These are phyloP conservation scores for Bruguiera parviflora DNA, from an alignment of 345 rosid genomes.

Conservation along the genomic window DNA sequence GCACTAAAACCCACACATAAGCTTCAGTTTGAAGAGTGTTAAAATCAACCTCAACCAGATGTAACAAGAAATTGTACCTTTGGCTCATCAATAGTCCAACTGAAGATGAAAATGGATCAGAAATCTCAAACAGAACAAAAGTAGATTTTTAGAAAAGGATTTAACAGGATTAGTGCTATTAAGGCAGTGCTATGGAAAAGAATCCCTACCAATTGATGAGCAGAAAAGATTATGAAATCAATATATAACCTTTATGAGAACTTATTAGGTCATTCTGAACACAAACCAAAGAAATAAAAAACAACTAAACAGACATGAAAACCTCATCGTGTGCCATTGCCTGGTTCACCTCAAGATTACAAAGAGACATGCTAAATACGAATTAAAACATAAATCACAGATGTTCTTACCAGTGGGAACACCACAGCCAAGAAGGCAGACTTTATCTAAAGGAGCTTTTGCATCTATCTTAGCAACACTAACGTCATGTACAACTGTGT, in stretches of 20 bases:
- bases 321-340: too few relatives aligned
- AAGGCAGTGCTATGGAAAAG: too few relatives aligned
- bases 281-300: background rate
- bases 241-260: background rate
- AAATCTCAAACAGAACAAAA: background rate
- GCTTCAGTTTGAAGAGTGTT: too few relatives aligned
- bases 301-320: background rate
- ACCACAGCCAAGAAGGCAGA: conserved; percentile 99
- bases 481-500: conserved; percentile 95
- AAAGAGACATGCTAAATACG: background rate
- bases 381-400: background rate
- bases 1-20: too few relatives aligned
- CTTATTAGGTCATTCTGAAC: background rate
- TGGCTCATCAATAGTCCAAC: background rate
- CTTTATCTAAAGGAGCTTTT: conserved; percentile 90
- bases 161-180: background rate
- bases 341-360: background rate
- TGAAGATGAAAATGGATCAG: background rate
- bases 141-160: background rate
- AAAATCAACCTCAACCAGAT: background rate
- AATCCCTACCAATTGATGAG: too few relatives aligned
- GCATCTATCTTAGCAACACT: conserved; percentile 97
- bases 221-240: background rate
- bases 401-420: conserved; percentile 78
- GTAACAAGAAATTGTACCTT: background rate